Evolutionary conservation across 352 stramenopile genomes (phyloP).

Genomic region (Phytophthora europaea): DNA sequence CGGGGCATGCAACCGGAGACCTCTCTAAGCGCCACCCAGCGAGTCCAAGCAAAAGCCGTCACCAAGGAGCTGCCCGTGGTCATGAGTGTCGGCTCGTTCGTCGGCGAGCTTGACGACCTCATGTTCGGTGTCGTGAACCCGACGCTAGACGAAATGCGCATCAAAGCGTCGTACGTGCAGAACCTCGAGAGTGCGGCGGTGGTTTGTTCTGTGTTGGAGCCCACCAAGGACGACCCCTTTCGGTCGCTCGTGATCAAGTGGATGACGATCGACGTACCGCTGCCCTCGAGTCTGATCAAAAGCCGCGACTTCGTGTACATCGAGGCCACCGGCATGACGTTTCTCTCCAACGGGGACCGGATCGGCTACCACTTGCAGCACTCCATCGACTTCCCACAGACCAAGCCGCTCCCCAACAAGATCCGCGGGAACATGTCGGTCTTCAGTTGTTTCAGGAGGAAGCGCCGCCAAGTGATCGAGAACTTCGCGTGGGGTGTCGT

Average conservation of each 20-base stretch:
- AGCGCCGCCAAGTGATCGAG: slow-evolving; percentile 43
- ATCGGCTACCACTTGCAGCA: slow-evolving; percentile 51
- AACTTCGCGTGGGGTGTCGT: slow-evolving; percentile 44
- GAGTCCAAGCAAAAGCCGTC: slow-evolving; percentile 10
- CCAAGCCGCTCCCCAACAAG: slow-evolving; percentile 40
- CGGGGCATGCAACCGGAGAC: slow-evolving; percentile 17
- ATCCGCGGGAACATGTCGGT: slow-evolving; percentile 50
- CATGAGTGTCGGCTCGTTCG: slow-evolving; percentile 35
- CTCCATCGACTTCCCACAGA: slow-evolving; percentile 51
- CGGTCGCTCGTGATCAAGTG: slow-evolving; percentile 44
- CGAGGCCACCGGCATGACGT: slow-evolving; percentile 35
- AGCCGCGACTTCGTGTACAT: slow-evolving; percentile 51
- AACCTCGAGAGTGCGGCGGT: slow-evolving; percentile 32
- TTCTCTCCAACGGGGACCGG: slow-evolving; percentile 33
- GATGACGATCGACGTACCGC: slow-evolving; percentile 38
- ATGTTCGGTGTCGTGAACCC: slow-evolving; percentile 45
- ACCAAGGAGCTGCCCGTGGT: slow-evolving; percentile 28
- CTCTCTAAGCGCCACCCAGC: slow-evolving; percentile 16
- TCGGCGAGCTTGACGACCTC: slow-evolving; percentile 40
- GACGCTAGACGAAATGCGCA: slow-evolving; percentile 37
- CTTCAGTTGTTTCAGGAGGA: slow-evolving; percentile 55
- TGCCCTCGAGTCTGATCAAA: slow-evolving; percentile 28
- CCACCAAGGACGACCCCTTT: slow-evolving; percentile 39
- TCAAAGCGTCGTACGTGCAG: slow-evolving; percentile 36
- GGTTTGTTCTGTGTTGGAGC: slow-evolving; percentile 25